phyloP scores from a whole-genome alignment of 192 early-diverging fungal species.

The Fimicolochytrium jonesii region DNA sequence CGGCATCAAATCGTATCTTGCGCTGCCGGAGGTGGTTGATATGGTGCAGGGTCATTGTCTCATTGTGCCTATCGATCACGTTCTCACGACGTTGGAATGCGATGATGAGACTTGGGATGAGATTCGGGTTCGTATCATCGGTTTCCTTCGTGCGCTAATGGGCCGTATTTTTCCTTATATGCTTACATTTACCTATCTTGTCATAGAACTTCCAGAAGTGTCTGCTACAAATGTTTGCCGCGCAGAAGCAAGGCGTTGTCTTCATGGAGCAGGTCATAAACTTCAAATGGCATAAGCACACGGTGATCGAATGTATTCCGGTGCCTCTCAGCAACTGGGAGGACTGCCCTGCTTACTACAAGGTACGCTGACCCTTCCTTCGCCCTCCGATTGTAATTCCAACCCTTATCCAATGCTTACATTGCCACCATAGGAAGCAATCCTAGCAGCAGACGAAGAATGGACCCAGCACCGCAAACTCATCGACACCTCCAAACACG shows the following conservation, averaged over 20 bases:
- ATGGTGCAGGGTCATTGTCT: conserved; percentile 83
- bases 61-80: conserved; percentile 88
- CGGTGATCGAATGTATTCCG: conserved; percentile 89
- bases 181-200: neutral
- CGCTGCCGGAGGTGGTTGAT: conserved; percentile 66
- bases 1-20: conserved; percentile 74
- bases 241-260: conserved; percentile 60
- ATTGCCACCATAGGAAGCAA: conserved; percentile 56
- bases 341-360: conserved; percentile 82
- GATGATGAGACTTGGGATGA: conserved; percentile 94
- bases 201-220: conserved; percentile 90
- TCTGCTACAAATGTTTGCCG: conserved; percentile 82
- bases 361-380: conserved; percentile 48
- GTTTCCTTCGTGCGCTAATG: too few relatives aligned
- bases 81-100: conserved; percentile 72
- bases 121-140: conserved; percentile 68
- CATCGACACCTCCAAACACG: conserved; percentile 63
- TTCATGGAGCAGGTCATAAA: conserved; percentile 92
- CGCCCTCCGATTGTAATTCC: neutral
- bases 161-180: neutral
- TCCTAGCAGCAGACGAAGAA: conserved; percentile 74
- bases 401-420: neutral
- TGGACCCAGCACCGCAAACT: conserved; percentile 83
- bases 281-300: conserved; percentile 71
- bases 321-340: conserved; percentile 70